A percentile compares a stretch with the other conserved stretches of the same genome.
phyloP scores from a whole-genome alignment of 2,329 filamentous ascomycete species.

The Diaporthe destruens region DNA sequence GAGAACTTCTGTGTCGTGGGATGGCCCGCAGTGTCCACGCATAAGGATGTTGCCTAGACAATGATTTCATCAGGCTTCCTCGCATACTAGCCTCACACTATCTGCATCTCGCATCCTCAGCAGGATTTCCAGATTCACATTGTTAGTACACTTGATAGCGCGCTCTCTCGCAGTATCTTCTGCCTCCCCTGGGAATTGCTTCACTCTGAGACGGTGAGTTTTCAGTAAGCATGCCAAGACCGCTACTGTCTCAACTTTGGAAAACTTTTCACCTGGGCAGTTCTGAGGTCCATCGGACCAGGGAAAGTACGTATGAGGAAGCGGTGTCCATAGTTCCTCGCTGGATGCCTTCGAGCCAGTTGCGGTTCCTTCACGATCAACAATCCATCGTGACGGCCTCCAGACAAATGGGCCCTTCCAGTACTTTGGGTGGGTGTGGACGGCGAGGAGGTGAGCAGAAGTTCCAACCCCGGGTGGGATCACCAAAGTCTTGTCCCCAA shows the following conservation, averaged over 20 bases:
- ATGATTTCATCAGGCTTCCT: background rate
- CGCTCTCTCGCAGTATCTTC: conserved; percentile 36
- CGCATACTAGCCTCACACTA: conserved; percentile 40
- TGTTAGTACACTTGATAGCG: conserved; percentile 40
- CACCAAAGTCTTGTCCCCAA: conserved; percentile 16
- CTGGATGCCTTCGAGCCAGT: background rate
- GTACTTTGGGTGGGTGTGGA: conserved; percentile 41
- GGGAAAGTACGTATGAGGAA: conserved; percentile 42
- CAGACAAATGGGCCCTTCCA: conserved; percentile 36
- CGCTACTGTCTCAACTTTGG: conserved; percentile 44
- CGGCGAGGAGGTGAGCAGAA: conserved; percentile 29
- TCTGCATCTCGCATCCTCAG: conserved; percentile 44
- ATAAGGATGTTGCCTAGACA: background rate
- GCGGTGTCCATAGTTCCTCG: conserved; percentile 38
- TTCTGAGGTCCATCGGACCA: conserved; percentile 45
- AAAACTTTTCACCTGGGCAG: conserved; percentile 45
- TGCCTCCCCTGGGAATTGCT: conserved; percentile 37
- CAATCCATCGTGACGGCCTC: conserved; percentile 42
- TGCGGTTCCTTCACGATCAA: background rate
- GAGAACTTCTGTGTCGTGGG: too few relatives aligned
- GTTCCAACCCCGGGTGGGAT: conserved; percentile 23
- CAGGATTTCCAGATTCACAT: conserved; percentile 44
- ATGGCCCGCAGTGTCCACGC: too few relatives aligned
- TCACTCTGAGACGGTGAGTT: conserved; percentile 38
- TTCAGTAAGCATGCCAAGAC: conserved; percentile 43